phyloP scores from a whole-genome alignment of 1,139 yeast genomes.

The Scheffersomyces lignicola region DNA sequence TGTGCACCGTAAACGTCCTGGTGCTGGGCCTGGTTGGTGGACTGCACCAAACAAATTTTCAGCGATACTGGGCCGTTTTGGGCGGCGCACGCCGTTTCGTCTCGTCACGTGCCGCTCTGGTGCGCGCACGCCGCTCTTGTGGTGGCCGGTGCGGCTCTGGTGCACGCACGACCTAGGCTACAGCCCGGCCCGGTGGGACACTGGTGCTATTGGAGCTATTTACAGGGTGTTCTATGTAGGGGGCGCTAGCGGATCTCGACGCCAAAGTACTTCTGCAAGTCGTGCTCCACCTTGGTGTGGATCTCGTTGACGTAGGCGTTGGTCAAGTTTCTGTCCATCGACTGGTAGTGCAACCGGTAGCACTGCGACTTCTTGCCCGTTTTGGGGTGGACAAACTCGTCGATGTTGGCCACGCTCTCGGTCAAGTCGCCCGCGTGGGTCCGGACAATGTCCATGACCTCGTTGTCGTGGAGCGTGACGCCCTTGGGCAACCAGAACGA shows the following conservation, averaged over 20 bases:
- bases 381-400: slow-evolving; percentile 83
- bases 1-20: too few species aligned
- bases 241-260: slow-evolving; percentile 60
- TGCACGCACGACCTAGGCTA: too few species aligned
- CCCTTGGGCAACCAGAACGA: slow-evolving; percentile 81
- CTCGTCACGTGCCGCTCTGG: background rate
- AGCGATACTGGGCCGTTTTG: too few species aligned
- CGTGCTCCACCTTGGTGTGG: slow-evolving; percentile 62
- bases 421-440: slow-evolving; percentile 83
- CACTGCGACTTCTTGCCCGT: slow-evolving; percentile 77
- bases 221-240: background rate
- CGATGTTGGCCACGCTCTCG: slow-evolving; percentile 79
- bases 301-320: slow-evolving; percentile 74
- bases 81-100: background rate
- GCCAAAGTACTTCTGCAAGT: slow-evolving; percentile 50
- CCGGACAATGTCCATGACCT: slow-evolving; percentile 91
- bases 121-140: too few species aligned
- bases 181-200: too few species aligned
- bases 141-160: too few species aligned
- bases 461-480: slow-evolving; percentile 69
- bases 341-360: slow-evolving; percentile 87
- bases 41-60: too few species aligned
- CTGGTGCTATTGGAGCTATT: too few species aligned
- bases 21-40: too few species aligned
- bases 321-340: slow-evolving; percentile 91